Evolutionary conservation across 1,284 basidiomycete genomes (phyloP).

Genomic region (Cryptococcus jaspeensis): DNA sequence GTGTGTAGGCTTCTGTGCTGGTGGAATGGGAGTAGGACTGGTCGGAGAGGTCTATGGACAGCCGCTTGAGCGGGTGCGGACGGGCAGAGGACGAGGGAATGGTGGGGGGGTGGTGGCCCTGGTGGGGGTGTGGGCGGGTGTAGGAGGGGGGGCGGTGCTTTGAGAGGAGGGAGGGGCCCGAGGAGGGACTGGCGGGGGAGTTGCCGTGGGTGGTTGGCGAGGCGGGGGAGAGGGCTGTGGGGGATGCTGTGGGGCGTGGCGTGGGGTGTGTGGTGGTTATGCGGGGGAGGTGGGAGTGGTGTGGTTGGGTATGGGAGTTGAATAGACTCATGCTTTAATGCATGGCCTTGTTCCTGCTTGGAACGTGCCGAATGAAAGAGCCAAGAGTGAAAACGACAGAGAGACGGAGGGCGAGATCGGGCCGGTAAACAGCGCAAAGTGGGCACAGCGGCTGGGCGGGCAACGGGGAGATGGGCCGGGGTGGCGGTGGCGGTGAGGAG

Average conservation of each 20-base stretch:
- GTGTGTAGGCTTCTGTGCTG: not conserved
- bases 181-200: not conserved
- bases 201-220: not conserved
- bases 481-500: too few relatives aligned
- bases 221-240: not conserved
- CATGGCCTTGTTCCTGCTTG: too few relatives aligned
- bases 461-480: too few relatives aligned
- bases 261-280: not conserved
- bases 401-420: too few relatives aligned
- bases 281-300: not conserved
- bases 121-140: not conserved
- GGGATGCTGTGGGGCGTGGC: not conserved
- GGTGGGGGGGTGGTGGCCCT: not conserved
- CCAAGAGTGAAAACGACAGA: too few relatives aligned
- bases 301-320: not conserved
- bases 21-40: constrained; percentile 4
- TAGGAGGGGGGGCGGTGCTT: not conserved
- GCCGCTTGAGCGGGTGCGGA: constrained; percentile 9
- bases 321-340: too few relatives aligned
- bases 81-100: not conserved
- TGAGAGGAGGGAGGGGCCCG: not conserved
- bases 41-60: constrained; percentile 11
- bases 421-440: too few relatives aligned
- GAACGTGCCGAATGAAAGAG: too few relatives aligned
- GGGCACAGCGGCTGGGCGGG: too few relatives aligned